Evolutionary conservation across 176 grass and related monocot species (phyloP), one percentile per base, ranked within the genome.

Genomic region (Cenchrus americanus): DNA sequence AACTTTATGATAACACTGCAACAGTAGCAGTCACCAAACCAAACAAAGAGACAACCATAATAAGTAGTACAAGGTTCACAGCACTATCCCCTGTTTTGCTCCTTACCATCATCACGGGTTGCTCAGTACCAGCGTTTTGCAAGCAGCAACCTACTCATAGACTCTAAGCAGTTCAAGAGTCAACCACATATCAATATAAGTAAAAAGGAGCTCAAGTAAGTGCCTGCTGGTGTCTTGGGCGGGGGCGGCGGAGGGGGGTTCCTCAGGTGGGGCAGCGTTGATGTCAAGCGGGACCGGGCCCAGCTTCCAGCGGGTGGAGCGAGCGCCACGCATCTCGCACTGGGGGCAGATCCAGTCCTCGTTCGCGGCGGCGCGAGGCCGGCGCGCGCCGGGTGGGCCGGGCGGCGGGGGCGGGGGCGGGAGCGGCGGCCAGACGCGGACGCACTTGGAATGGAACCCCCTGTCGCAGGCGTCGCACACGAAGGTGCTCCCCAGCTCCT

Each of bases 301-400:
- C 7, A 92, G 89, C 62, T 82, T 94, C 96, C 93, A 99, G 54
- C 87, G 85, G 73, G 86, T 87, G 1, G 85, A 75, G 14, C 89
- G 91, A 60, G 88, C 71, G n/a, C 96, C 96, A 15, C 62, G 90
- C 62, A 83, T 78, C 83, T 86, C 89, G 71, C 96, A 99, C 65
- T 90, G 91, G 1, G 85, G 70, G 73, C 96, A 99, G 73, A 94
- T 85, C 96, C 96, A 99, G 77, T 94, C 96, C 53, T 96, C 96
- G 79, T 89, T 87, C 1, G 80, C 75, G 21, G 76, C 75, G 0
- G 21, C 34, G 21, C 68, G 80, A 51, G 80, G 86, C 49, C 87
- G 90, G 1, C 92, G 85, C 58, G 86, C 57, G 9, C 89, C 90
- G 19, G 89, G 77, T 10, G 80, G 77, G 0, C 74, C 84, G 0